Evolutionary conservation across 352 stramenopile species (phyloP).

Genomic region (Hyaloperonospora arabidopsidis): DNA sequence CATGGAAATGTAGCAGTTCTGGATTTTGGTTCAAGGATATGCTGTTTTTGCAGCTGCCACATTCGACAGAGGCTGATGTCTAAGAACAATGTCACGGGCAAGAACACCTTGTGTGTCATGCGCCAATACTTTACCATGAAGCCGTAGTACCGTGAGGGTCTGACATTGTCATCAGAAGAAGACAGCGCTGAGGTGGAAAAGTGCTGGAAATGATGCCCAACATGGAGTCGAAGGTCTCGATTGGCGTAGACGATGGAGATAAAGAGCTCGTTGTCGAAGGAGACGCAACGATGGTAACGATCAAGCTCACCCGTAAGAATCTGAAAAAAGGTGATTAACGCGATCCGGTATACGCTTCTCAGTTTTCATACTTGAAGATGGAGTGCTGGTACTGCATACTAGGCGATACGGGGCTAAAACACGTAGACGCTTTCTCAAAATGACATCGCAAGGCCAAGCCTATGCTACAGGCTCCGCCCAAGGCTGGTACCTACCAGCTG

Average conservation of each 20-base stretch:
- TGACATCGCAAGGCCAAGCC: conserved; percentile 88
- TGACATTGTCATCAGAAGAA: conserved; percentile 86
- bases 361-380: conserved; percentile 92
- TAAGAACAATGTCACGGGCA: conserved; percentile 88
- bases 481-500: conserved; percentile 92
- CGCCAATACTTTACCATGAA: conserved; percentile 90
- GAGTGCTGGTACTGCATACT: conserved; percentile 98
- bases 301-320: conserved; percentile 96
- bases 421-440: conserved; percentile 96
- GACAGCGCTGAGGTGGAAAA: conserved; percentile 91
- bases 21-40: conserved; percentile 92
- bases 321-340: conserved; percentile 91
- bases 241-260: conserved; percentile 85
- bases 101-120: conserved; percentile 88
- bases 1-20: conserved; percentile 96
- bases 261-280: conserved; percentile 95
- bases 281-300: conserved; percentile 96
- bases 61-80: conserved; percentile 87
- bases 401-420: conserved; percentile 88
- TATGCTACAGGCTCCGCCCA: conserved; percentile 92
- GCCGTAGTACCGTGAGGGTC: conserved; percentile 89
- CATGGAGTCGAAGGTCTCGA: conserved; percentile 88
- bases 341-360: conserved; percentile 92
- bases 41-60: conserved; percentile 87
- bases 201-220: conserved; percentile 93